Conservation (phyloP, 2,329 filamentous ascomycete genomes). For the Sarocladium brachiariae region DNA sequence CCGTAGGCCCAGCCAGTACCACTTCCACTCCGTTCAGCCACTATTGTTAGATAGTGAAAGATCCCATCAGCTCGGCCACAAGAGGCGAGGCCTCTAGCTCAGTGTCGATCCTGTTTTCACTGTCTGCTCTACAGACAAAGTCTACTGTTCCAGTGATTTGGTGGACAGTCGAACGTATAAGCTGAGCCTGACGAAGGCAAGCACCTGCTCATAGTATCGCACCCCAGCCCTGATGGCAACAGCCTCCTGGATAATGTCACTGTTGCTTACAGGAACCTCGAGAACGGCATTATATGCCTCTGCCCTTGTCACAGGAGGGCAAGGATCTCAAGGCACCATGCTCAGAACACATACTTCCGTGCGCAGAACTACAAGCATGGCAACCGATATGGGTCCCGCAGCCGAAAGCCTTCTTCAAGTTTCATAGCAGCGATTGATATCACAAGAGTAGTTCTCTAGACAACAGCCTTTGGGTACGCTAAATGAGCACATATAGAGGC, state of each 20-base stretch:
- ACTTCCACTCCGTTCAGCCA: conserved; percentile 19
- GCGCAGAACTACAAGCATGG: conserved; percentile 29
- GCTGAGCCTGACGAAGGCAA: conserved; percentile 35
- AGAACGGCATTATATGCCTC: no score
- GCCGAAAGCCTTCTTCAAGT: conserved; percentile 36
- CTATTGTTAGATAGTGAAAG: conserved; percentile 17
- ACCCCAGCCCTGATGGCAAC: conserved; percentile 39
- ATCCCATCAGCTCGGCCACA: conserved; percentile 30
- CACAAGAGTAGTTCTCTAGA: conserved; percentile 41
- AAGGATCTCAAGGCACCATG: no score
- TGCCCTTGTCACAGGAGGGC: no score
- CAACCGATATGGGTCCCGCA: conserved; percentile 30
- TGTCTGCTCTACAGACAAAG: no score
- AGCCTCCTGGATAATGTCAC: conserved; percentile 28
- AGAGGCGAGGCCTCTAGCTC: conserved; percentile 32
- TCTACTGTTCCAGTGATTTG: no score
- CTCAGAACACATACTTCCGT: background rate
- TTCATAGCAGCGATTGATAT: conserved; percentile 37
- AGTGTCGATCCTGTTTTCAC: no score
- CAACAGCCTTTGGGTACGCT: conserved; percentile 41
- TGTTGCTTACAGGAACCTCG: no score
- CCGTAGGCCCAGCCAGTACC: background rate
- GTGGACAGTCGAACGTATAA: conserved; percentile 34
- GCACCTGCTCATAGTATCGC: conserved; percentile 33
- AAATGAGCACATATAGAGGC: conserved; percentile 28